Evolutionary conservation across 352 stramenopile genomes (phyloP).

Genomic region (Phytopythium montanum): DNA sequence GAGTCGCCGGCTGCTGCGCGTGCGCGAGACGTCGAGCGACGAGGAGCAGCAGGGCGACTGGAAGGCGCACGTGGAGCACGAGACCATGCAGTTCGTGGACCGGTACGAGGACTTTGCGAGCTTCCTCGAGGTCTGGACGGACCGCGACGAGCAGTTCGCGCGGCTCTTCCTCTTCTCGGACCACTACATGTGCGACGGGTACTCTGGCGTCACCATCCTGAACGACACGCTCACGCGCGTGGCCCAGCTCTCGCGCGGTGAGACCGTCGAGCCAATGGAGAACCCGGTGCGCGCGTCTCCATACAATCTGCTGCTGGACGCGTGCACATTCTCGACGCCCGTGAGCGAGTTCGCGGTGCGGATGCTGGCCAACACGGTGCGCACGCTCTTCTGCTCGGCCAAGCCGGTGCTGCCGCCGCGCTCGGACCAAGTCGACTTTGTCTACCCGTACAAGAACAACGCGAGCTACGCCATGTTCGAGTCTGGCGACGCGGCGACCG

Average conservation of each 20-base stretch:
- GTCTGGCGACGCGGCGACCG: slow-evolving; percentile 14
- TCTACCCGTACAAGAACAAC: slow-evolving; percentile 23
- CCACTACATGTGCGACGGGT: slow-evolving; percentile 42
- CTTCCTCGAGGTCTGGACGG: slow-evolving; percentile 19
- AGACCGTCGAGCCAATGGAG: slow-evolving; percentile 10
- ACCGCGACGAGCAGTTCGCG: slow-evolving; percentile 12
- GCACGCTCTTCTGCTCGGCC: slow-evolving; percentile 9
- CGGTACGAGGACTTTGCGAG: slow-evolving; percentile 21
- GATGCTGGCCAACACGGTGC: slow-evolving; percentile 21
- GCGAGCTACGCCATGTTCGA: slow-evolving; percentile 25
- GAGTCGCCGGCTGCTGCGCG: slow-evolving; percentile 12
- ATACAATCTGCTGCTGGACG: slow-evolving; percentile 31
- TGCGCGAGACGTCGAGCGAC: slow-evolving; percentile 22
- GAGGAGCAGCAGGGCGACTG: slow-evolving; percentile 12
- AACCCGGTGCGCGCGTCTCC: slow-evolving; percentile 24
- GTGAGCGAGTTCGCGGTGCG: slow-evolving; percentile 23
- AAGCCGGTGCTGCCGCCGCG: slow-evolving; percentile 29
- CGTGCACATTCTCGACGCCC: slow-evolving; percentile 14
- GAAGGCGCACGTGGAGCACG: slow-evolving; percentile 17
- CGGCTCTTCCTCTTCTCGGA: slow-evolving; percentile 49
- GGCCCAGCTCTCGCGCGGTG: slow-evolving; percentile 8
- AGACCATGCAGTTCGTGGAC: slow-evolving; percentile 16
- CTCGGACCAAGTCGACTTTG: slow-evolving; percentile 20
- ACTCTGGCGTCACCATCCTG: slow-evolving; percentile 29
- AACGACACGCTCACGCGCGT: slow-evolving; percentile 23